phyloP scores from a whole-genome alignment of 441 rosid species.

The Gossypium gossypioides region DNA sequence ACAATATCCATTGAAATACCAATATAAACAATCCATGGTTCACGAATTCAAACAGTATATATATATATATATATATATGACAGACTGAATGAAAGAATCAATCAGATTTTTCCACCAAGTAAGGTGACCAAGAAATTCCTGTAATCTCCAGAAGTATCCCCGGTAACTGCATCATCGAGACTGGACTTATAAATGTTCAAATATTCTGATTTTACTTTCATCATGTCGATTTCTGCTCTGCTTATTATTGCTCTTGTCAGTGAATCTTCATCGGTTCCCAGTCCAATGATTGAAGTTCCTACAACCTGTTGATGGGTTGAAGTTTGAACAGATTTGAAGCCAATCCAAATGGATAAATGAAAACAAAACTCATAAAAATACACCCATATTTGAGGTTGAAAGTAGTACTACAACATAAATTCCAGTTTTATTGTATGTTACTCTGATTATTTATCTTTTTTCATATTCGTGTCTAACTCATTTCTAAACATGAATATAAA shows the following conservation, averaged over 20 bases:
- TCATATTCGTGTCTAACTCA: neutral
- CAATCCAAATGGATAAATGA: neutral
- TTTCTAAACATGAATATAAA: neutral
- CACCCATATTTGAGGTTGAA: neutral
- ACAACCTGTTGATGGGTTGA: constrained; percentile 38
- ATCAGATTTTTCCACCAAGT: constrained; percentile 49
- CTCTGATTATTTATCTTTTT: neutral
- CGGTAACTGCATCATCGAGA: constrained; percentile 53
- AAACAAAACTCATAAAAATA: neutral
- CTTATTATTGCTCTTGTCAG: constrained; percentile 63
- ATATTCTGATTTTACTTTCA: constrained; percentile 54
- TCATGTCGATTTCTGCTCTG: constrained; percentile 71
- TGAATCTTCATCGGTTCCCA: constrained; percentile 81
- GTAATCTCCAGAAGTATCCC: constrained; percentile 75
- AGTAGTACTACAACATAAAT: neutral
- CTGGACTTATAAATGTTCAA: constrained; percentile 38
- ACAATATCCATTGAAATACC: neutral
- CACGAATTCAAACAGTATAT: neutral
- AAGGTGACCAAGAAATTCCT: constrained; percentile 52
- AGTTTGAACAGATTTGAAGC: neutral
- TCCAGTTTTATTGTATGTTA: neutral
- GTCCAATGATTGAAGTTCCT: constrained; percentile 41
- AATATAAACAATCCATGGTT: constrained; percentile 2
- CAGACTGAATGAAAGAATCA: neutral
- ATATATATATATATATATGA: neutral